phyloP scores from a whole-genome alignment of 306 rosid species.

The Clitoria ternatea region DNA sequence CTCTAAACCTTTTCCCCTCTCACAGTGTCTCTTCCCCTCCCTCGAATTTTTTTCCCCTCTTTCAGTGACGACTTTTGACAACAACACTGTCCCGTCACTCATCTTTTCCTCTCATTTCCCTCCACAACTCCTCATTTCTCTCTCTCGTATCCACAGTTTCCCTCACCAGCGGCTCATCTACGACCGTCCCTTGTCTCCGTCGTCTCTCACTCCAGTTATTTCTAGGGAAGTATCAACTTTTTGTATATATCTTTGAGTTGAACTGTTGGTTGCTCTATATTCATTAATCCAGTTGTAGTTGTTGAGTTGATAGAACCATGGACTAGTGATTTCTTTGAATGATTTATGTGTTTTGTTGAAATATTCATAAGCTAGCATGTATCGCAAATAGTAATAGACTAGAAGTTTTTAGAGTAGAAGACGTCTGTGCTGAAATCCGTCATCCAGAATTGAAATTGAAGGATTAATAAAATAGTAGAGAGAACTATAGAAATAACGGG shows the following conservation, averaged over 20 bases:
- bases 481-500: not conserved
- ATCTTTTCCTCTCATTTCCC: too few species aligned
- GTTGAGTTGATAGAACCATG: not conserved
- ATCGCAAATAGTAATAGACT: not conserved
- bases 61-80: too few species aligned
- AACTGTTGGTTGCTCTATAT: not conserved
- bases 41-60: too few species aligned
- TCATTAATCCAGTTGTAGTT: not conserved
- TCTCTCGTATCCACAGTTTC: too few species aligned
- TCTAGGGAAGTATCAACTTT: conserved; percentile 29
- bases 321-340: not conserved
- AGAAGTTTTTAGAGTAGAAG: not conserved
- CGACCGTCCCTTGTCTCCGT: too few species aligned
- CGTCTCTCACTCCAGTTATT: too few species aligned
- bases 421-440: not conserved
- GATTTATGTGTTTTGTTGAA: not conserved
- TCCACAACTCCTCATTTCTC: too few species aligned
- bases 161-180: too few species aligned
- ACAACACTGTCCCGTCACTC: too few species aligned
- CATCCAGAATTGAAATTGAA: not conserved
- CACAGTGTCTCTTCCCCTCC: too few species aligned
- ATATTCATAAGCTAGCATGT: conserved; percentile 5
- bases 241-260: conserved; percentile 7
- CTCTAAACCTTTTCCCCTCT: too few species aligned
- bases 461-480: not conserved